Conservation (phyloP, 129 eudicot species). For the Flaveria trinervia region DNA sequence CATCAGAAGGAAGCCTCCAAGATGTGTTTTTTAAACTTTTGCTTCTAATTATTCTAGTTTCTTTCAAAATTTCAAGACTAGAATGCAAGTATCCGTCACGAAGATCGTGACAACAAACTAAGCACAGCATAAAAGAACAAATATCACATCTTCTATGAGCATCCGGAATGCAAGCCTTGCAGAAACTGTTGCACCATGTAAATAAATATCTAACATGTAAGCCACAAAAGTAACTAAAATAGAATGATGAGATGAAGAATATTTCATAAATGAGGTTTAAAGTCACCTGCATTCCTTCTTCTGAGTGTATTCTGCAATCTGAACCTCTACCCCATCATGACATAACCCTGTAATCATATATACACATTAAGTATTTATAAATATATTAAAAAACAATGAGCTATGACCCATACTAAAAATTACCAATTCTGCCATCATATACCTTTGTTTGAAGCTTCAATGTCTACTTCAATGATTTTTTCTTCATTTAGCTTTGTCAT, state of each 20-base stretch:
- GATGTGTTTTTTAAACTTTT: conserved; percentile 37
- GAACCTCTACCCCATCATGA: conserved; percentile 43
- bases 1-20: conserved; percentile 49
- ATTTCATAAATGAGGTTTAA: neutral
- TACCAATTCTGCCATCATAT: conserved; percentile 9
- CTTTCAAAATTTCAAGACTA: conserved; percentile 26
- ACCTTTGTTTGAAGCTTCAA: conserved; percentile 52
- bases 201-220: neutral
- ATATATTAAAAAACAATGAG: neutral
- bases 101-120: conserved; percentile 67
- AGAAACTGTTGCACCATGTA: conserved; percentile 48
- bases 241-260: neutral
- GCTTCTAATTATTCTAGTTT: conserved; percentile 32
- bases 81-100: conserved; percentile 41
- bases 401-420: neutral
- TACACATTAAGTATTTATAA: neutral
- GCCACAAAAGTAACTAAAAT: neutral
- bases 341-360: conserved; percentile 46
- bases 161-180: conserved; percentile 60
- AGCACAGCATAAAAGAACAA: conserved; percentile 73
- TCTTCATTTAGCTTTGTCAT: conserved; percentile 53
- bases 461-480: conserved; percentile 53
- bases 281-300: conserved; percentile 64
- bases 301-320: conserved; percentile 35
- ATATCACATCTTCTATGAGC: conserved; percentile 70